phyloP scores from a whole-genome alignment of 768 basidiomycete species.

The Lactarius psammicola region DNA sequence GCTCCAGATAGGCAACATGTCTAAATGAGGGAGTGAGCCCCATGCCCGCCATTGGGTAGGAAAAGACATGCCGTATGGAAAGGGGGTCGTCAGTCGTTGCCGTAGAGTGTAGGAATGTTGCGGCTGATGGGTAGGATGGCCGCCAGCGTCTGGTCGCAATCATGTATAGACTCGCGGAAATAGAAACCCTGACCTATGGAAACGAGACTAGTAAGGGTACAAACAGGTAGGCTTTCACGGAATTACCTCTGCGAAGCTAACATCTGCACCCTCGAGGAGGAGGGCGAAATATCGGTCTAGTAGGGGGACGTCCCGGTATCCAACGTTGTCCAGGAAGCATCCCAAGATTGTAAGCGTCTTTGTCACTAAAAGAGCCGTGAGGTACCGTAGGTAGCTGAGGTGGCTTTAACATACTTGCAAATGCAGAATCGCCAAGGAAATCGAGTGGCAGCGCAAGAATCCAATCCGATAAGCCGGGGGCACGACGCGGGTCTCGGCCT shows the following conservation, averaged over 20 bases:
- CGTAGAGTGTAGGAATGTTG: constrained; percentile 21
- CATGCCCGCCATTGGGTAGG: not conserved
- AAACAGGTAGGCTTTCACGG: constrained; percentile 13
- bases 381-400: constrained; percentile 15
- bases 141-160: constrained; percentile 27
- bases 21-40: constrained; percentile 37
- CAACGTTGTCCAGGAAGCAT: constrained; percentile 63
- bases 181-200: constrained; percentile 17
- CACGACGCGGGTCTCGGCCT: constrained; percentile 79
- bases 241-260: constrained; percentile 79
- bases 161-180: constrained; percentile 24
- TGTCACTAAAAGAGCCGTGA: constrained; percentile 51
- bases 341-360: constrained; percentile 69
- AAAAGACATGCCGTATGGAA: constrained; percentile 22
- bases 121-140: constrained; percentile 21
- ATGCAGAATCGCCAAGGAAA: constrained; percentile 82
- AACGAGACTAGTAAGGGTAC: not conserved
- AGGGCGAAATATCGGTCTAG: constrained; percentile 67
- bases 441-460: constrained; percentile 74
- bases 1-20: constrained; percentile 53
- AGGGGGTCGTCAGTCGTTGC: constrained; percentile 24
- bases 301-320: constrained; percentile 62
- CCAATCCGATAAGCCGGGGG: constrained; percentile 71
- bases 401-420: constrained; percentile 58
- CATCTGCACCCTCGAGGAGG: constrained; percentile 73